These are phyloP conservation scores for Rhizomucor pusillus DNA, from an alignment of 371 early-diverging fungal genomes.

Conservation along the genomic window DNA sequence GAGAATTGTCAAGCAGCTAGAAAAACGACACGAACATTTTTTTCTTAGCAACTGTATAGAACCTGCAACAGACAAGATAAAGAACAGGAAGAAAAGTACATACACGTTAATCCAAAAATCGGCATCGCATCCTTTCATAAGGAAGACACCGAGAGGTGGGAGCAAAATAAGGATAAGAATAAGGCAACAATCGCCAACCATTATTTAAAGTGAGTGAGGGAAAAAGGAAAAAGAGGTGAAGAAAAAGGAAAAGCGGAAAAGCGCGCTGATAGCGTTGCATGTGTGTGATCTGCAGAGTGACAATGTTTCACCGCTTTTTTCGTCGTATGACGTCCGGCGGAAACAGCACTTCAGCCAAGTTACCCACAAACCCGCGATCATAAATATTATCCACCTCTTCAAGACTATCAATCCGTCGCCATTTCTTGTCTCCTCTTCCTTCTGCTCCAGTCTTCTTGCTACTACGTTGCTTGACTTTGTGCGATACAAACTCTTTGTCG, in stretches of 20 bases:
- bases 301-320: no score
- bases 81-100: no score
- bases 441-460: conserved; percentile 23
- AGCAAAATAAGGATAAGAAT: conserved; percentile 42
- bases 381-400: conserved; percentile 65
- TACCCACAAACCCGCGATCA: conserved; percentile 56
- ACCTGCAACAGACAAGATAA: no score
- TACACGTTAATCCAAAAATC: conserved; percentile 54
- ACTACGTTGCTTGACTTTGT: conserved; percentile 3
- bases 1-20: conserved; percentile 32
- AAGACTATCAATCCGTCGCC: conserved; percentile 41
- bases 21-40: neutral
- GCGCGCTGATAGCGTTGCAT: no score
- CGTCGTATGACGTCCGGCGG: conserved; percentile 10
- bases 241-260: neutral
- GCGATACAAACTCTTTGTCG: neutral
- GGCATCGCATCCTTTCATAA: conserved; percentile 41
- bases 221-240: neutral
- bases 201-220: conserved; percentile 3
- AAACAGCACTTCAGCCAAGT: conserved; percentile 40
- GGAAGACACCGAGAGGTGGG: conserved; percentile 46
- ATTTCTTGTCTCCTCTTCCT: conserved; percentile 9
- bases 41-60: no score
- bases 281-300: no score
- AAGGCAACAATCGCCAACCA: conserved; percentile 45